Conservation (phyloP, 768 basidiomycete species). For the Daedaleopsis sinensis region DNA sequence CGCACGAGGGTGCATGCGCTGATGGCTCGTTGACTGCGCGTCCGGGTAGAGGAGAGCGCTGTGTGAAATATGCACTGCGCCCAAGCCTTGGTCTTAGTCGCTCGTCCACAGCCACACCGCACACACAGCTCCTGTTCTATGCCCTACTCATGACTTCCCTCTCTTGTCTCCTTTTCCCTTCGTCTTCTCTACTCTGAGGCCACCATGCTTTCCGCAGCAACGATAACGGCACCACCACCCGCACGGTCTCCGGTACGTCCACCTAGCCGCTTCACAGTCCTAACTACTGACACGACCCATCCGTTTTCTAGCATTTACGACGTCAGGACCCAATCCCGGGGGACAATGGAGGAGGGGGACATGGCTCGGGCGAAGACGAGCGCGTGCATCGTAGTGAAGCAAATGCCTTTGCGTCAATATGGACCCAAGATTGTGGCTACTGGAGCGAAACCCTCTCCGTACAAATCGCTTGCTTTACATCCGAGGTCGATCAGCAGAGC, state of each 20-base stretch:
- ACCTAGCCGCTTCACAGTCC: not conserved
- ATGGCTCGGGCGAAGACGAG: not conserved
- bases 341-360: too few species aligned
- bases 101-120: conserved; percentile 9
- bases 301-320: not conserved
- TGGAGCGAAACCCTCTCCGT: not conserved
- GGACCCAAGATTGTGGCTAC: not conserved
- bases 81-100: not conserved
- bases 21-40: too few species aligned
- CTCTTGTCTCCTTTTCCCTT: not conserved
- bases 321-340: too few species aligned
- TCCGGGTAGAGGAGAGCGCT: not conserved
- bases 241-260: not conserved
- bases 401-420: not conserved
- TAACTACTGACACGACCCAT: not conserved
- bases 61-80: not conserved
- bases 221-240: not conserved
- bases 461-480: not conserved
- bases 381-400: not conserved
- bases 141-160: not conserved
- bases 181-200: not conserved
- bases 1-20: too few species aligned
- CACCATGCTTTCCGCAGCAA: not conserved
- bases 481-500: not conserved
- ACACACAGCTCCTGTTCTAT: not conserved